A percentile compares a stretch with the other conserved stretches of the same genome.
phyloP scores from a whole-genome alignment of 1,284 basidiomycete genomes.

The Irpex sp. region DNA sequence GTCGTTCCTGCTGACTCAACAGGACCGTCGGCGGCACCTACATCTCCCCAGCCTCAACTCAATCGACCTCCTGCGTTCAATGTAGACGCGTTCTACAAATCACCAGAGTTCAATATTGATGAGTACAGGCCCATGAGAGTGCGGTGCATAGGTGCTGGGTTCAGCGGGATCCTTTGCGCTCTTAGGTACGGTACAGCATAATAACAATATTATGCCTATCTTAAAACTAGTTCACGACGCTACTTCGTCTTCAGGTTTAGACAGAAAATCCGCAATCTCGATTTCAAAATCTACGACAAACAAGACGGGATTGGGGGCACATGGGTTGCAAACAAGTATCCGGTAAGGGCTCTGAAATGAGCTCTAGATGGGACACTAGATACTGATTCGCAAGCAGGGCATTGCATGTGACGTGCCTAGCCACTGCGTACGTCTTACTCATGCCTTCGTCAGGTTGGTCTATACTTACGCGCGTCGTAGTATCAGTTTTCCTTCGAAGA shows the following conservation, averaged over 20 bases:
- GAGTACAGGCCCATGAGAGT: constrained; percentile 44
- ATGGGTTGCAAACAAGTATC: constrained; percentile 38
- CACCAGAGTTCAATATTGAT: constrained; percentile 33
- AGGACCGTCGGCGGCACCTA: neutral
- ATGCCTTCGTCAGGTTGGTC: neutral
- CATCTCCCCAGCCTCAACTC: neutral
- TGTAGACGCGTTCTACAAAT: neutral
- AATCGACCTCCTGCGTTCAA: neutral
- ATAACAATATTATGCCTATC: constrained; percentile 4
- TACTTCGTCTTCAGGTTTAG: constrained; percentile 31
- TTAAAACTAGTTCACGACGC: constrained; percentile 3
- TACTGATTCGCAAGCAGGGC: constrained; percentile 20
- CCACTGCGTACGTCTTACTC: neutral
- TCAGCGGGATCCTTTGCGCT: constrained; percentile 41
- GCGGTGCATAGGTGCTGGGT: constrained; percentile 46
- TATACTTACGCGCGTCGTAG: neutral
- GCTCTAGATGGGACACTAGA: too few species aligned
- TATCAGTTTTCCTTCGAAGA: constrained; percentile 2
- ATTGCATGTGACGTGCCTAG: constrained; percentile 40
- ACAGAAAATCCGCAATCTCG: constrained; percentile 44
- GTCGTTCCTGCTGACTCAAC: neutral
- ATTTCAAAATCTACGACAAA: constrained; percentile 51
- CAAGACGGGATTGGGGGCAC: constrained; percentile 52
- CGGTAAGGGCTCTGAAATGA: constrained; percentile 12
- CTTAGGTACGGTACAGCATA: constrained; percentile 40